Conservation (phyloP, 2,329 filamentous ascomycete genomes). For the Mollisiaceae sp. region DNA sequence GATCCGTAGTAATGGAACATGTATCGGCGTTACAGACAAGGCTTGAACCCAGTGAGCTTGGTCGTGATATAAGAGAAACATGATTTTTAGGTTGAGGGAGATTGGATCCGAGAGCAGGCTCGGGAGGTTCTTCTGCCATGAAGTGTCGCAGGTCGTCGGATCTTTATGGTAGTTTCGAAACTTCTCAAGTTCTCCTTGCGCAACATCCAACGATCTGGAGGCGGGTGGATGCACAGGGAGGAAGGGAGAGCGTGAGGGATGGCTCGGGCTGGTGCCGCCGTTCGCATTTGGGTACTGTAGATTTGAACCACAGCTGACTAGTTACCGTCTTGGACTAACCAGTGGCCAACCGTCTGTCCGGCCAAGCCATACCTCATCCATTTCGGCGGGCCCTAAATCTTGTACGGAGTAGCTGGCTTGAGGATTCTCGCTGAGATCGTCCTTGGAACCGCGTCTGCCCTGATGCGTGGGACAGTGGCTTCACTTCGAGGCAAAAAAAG, state of each 20-base stretch:
- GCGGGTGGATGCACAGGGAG: conserved; percentile 4
- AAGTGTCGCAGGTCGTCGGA: conserved; percentile 1
- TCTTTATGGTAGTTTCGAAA: conserved; percentile 13
- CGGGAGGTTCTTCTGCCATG: conserved; percentile 1
- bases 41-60: conserved; percentile 11
- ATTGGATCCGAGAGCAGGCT: conserved; percentile 19
- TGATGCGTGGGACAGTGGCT: conserved; percentile 1
- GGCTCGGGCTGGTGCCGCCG: neutral
- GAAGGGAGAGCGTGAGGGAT: neutral
- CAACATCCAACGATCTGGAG: conserved; percentile 10
- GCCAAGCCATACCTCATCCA: conserved; percentile 12
- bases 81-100: conserved; percentile 17
- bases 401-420: conserved; percentile 9
- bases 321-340: neutral
- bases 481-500: conserved; percentile 4
- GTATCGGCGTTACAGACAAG: conserved; percentile 18
- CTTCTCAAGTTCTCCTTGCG: conserved; percentile 7
- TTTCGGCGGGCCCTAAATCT: conserved; percentile 16
- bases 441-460: neutral
- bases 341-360: neutral
- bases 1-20: conserved; percentile 5
- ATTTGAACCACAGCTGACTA: neutral
- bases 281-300: neutral
- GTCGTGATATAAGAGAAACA: conserved; percentile 22
- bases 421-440: conserved; percentile 4